Evolutionary conservation across 768 basidiomycete species (phyloP).

Genomic region (Leccinum ochraceum): DNA sequence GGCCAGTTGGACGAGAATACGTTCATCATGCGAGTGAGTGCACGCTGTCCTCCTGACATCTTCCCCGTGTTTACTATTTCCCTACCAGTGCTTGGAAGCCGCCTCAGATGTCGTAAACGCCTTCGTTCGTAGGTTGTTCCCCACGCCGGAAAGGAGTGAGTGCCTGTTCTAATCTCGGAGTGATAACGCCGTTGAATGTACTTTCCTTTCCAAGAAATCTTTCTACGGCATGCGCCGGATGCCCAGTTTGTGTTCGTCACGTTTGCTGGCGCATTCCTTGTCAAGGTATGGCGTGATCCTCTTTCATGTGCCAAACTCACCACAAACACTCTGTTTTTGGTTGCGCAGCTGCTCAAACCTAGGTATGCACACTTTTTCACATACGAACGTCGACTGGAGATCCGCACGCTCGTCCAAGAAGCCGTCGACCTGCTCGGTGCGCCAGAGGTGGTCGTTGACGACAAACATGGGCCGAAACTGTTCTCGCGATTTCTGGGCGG

Average conservation of each 20-base stretch:
- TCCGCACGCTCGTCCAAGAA: conserved; percentile 61
- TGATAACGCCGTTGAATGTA: conserved; percentile 4
- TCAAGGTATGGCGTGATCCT: conserved; percentile 53
- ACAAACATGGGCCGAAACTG: conserved; percentile 77
- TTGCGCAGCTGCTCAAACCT: conserved; percentile 69
- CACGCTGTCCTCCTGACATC: neutral
- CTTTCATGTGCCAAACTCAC: neutral
- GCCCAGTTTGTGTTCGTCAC: conserved; percentile 78
- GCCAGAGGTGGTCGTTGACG: conserved; percentile 74
- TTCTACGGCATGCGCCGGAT: conserved; percentile 74
- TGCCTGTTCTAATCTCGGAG: conserved; percentile 2
- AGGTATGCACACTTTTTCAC: conserved; percentile 66
- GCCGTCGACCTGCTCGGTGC: conserved; percentile 68
- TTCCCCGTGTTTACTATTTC: neutral
- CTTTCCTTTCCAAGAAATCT: conserved; percentile 41
- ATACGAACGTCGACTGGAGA: conserved; percentile 57
- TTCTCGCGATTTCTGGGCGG: conserved; percentile 79
- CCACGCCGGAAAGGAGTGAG: conserved; percentile 53
- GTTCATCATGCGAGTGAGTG: conserved; percentile 63
- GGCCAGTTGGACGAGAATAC: conserved; percentile 59
- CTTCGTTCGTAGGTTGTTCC: conserved; percentile 57
- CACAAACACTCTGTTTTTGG: neutral
- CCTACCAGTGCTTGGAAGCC: conserved; percentile 59
- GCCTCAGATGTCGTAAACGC: conserved; percentile 65
- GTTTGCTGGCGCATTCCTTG: conserved; percentile 79